A percentile compares a stretch with the other conserved stretches of the same genome.
Conservation (phyloP, 305 asterid species). For the Fraxinus velutina region DNA sequence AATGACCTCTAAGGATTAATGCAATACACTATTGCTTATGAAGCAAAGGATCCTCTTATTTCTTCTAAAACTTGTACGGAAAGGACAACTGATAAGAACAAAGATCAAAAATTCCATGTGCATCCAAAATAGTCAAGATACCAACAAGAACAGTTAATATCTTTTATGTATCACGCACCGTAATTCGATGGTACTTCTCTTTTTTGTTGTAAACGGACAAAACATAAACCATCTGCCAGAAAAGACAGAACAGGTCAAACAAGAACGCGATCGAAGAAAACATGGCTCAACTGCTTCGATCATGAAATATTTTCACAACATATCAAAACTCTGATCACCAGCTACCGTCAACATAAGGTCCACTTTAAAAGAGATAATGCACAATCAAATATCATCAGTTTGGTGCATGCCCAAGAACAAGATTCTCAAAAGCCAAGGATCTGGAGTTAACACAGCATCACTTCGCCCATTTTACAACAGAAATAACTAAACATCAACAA, state of each 20-base stretch:
- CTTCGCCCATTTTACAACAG: constrained; percentile 1
- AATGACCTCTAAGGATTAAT: neutral
- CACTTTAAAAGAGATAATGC: neutral
- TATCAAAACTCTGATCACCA: constrained; percentile 1
- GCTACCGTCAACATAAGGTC: neutral
- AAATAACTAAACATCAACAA: neutral
- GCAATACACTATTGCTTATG: neutral
- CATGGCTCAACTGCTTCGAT: constrained; percentile 18
- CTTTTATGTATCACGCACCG: constrained; percentile 25
- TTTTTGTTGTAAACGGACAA: constrained; percentile 53
- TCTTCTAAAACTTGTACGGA: constrained; percentile 12
- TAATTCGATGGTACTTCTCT: constrained; percentile 46
- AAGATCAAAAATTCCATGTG: constrained; percentile 13
- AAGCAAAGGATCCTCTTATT: constrained; percentile 24
- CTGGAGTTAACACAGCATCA: constrained; percentile 1
- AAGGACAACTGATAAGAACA: neutral
- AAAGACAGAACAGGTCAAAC: constrained; percentile 19
- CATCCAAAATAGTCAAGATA: constrained; percentile 12
- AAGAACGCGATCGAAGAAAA: constrained; percentile 12
- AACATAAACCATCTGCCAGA: constrained; percentile 55
- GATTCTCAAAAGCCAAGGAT: neutral
- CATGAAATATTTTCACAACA: neutral
- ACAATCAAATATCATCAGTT: constrained; percentile 8
- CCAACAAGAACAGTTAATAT: constrained; percentile 2
- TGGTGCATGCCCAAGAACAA: constrained; percentile 13